Conservation (phyloP, 257 asterid genomes). For the Linderniella brevidens region DNA sequence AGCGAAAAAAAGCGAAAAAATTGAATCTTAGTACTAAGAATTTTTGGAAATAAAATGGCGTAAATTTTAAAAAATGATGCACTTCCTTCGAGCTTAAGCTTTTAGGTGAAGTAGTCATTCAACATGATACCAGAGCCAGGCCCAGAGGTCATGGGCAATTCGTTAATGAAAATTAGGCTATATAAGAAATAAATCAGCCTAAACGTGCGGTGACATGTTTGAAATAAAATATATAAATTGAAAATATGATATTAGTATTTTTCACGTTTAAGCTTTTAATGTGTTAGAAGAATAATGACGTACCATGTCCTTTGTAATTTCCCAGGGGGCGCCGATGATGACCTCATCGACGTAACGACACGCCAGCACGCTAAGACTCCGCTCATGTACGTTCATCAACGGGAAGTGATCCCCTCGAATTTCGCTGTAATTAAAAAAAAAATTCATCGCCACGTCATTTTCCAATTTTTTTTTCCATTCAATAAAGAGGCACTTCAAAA, state of each 20-base stretch:
- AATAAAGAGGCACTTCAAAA: background rate
- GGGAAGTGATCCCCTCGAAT: slow-evolving; percentile 65
- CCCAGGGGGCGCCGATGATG: slow-evolving; percentile 90
- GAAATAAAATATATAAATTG: background rate
- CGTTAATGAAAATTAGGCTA: too few species aligned
- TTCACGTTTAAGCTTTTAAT: background rate
- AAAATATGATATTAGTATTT: background rate
- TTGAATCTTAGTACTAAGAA: too few species aligned
- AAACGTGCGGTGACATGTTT: too few species aligned
- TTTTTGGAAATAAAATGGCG: background rate
- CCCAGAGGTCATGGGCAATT: too few species aligned
- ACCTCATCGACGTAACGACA: slow-evolving; percentile 95
- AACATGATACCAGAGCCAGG: too few species aligned
- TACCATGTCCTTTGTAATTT: slow-evolving; percentile 77
- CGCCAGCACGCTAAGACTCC: slow-evolving; percentile 85
- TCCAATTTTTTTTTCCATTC: background rate
- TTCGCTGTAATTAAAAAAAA: slow-evolving; percentile 37
- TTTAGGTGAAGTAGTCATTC: too few species aligned
- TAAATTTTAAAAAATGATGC: too few species aligned
- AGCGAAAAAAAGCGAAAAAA: too few species aligned
- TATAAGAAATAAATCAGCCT: too few species aligned
- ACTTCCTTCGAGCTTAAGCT: too few species aligned
- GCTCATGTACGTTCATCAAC: slow-evolving; percentile 78
- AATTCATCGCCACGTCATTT: too few species aligned
- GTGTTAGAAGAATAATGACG: slow-evolving; percentile 3